Base-by-base conservation (phyloP, 2,329 filamentous ascomycete species). In the Fusarium praegraminearum region DNA sequence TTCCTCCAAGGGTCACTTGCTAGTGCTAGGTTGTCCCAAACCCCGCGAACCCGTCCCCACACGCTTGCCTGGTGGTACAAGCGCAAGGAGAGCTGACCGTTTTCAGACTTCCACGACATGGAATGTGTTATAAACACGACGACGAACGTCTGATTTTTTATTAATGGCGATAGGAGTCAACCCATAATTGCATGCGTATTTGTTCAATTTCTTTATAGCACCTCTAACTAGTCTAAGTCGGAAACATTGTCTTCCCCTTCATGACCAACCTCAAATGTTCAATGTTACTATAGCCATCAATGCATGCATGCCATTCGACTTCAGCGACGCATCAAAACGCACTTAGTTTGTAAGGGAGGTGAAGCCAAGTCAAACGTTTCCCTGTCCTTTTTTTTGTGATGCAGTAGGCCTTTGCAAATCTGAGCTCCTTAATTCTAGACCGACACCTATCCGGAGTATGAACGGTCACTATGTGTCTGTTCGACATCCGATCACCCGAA, bases 11-110 rank as follows among this genome's bases (percentile, higher is more conserved):
- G 67, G 64, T 69, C 50, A 47, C 45, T 60, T 61, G 43, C 47
- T 47, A 35, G 55, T 59, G 55, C 44, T 41, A 50, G 56, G 47
- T 45, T 53, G 67, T 66, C 56, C 55, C 43, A 69, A 71, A 71
- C 69, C 69, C 69, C 69, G 69, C 69, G 68, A 69, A 59, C 50
- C 26, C 26, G 61, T 66, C 65, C 41, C 68, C 69, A 71, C 69
- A 71, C 28, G 4, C 15, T 10, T 24, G 41, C 5, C 53, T 52
- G 62, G 49, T 69, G 53, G 60, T 47, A 66, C 55, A 44, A 22
- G 13, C 16, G 60, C 55, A 54, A 47, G 51, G 55, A 51, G 47
- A 47, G 46, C 46, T 58, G 43, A 33, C 41, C 47, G 62, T 60
- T 65, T 65, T 65, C 36, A 62, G 62, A 30, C 55, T 41, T 64